Evolutionary conservation across 495 filamentous ascomycete genomes (phyloP), one percentile per base, ranked within the genome.

Genomic region (Monascus purpureus): DNA sequence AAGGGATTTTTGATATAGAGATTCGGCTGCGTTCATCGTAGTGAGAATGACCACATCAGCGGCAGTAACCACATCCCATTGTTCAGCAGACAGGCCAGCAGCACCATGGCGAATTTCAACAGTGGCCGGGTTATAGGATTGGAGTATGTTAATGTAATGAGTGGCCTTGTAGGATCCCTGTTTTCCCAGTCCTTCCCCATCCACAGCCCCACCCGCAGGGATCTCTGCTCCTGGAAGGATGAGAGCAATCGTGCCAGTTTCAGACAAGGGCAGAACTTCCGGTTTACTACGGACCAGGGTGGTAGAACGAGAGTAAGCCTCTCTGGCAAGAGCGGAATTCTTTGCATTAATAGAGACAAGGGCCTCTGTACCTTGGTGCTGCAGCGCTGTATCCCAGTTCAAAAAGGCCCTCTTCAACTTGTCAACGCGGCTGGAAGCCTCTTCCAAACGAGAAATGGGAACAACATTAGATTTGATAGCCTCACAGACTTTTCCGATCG

Each of bases 171-270:
- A 54, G 9, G 46, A 39, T 3, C 53, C 61, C 31, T 50, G 40
- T 24, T 45, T 49, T 11, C 52, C 52, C 19, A 53, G 41, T 12
- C 58, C 63, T 34, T 64, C 58, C 23, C 58, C 58, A 30, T 62
- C 63, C 9, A 67, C 59, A 25, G 61, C 64, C 26, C 64, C 64
- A 20, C 63, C 55, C 0, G 49, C 50, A 1, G 53, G 47, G 12
- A 42, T 54, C 1, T 47, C 44, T 13, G 52, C 59, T n/a, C 57
- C 58, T 1, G 64, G 64, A 33, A 59, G 58, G n/a, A 67, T 46
- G 24, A 62, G 55, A 6, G 60, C 44, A 25, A 65, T 41, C 6
- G 47, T 61, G 3, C 39, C 44, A 3, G 28, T 35, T 18, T 32
- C 44, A 5, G 53, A 43, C 12, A 68, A 28, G 2, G 64, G 61